Evolutionary conservation across 1,284 basidiomycete species (phyloP), one percentile per base, ranked within the genome.

Genomic region (Rhizopogon hawkerae): DNA sequence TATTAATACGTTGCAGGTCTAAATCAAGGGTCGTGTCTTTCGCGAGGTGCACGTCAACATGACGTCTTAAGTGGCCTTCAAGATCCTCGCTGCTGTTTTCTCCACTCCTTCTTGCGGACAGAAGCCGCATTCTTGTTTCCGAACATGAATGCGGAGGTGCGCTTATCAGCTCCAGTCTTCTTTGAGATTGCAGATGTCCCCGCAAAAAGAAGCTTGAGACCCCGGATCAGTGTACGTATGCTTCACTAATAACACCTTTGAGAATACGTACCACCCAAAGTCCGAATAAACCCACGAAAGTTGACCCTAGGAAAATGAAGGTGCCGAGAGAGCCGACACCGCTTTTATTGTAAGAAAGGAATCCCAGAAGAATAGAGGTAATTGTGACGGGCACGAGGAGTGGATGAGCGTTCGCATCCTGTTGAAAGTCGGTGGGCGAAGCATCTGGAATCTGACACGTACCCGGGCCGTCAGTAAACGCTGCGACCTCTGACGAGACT

Each of bases 151-250:
- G 78, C 60, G 13, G 85, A 88, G 3, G 86, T 90, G 52, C 78
- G 80, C 60, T 89, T 89, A 68, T 89, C 85, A 23, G 85, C 82
- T 5, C 85, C 86, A 2, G 85, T 89, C 59, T 78, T 85, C 60
- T 76, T 78, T 16, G 85, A 88, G 38, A 76, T 65, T 38, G 68
- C 62, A 10, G 73, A 70, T 11, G 82, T 71, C 9, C 74, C 73
- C 29, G 76, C 75, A 57, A 89, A 89, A 46, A 82, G 60, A 38
- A 82, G 72, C 86, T 89, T 55, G 18, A 52, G 38, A 47, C 38
- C 42, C 49, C 51, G 42, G 48, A 53, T 64, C 49, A 55, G 39
- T 35, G 42, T 14, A 41, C 23, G 49, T 8, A 43, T 33, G 1
- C 16, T 43, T 43, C 2, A 8, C 16, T 33, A 31, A 33, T 43